Evolutionary conservation across 306 rosid genomes (phyloP).

Genomic region (Cucurbita maxima): DNA sequence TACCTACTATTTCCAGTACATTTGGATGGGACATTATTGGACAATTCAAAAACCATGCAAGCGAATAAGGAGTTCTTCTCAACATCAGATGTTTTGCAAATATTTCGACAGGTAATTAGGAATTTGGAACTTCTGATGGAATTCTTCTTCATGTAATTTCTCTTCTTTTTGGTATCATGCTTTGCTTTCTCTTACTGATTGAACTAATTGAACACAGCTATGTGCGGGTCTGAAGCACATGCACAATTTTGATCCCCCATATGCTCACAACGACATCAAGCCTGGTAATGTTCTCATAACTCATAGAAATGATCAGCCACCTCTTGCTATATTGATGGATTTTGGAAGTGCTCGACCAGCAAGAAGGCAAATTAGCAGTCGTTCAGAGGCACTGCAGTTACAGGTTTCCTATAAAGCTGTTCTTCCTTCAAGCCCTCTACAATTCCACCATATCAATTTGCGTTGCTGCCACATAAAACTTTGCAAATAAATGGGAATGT

Average conservation of each 20-base stretch:
- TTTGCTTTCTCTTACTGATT: background rate
- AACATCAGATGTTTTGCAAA: slow-evolving; percentile 75
- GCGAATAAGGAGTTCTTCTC: slow-evolving; percentile 71
- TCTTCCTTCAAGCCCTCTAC: background rate
- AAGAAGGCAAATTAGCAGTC: slow-evolving; percentile 59
- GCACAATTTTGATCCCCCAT: slow-evolving; percentile 86
- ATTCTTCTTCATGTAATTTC: background rate
- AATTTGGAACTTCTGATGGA: background rate
- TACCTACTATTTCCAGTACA: slow-evolving; percentile 94
- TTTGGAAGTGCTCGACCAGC: slow-evolving; percentile 93
- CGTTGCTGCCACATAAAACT: background rate
- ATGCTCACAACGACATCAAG: slow-evolving; percentile 94
- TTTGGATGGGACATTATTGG: slow-evolving; percentile 91
- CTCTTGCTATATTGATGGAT: slow-evolving; percentile 95
- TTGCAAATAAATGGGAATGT: background rate
- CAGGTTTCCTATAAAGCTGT: slow-evolving; percentile 38
- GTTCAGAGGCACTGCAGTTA: slow-evolving; percentile 86
- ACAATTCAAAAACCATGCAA: slow-evolving; percentile 71
- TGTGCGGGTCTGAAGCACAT: slow-evolving; percentile 97
- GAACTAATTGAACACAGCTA: slow-evolving; percentile 45
- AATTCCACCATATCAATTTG: background rate
- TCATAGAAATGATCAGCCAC: slow-evolving; percentile 59
- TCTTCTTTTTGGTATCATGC: background rate
- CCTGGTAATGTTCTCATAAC: slow-evolving; percentile 92
- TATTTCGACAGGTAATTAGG: slow-evolving; percentile 69